Base-by-base conservation (phyloP, 768 basidiomycete genomes). In the Antrodiella citrinella region DNA sequence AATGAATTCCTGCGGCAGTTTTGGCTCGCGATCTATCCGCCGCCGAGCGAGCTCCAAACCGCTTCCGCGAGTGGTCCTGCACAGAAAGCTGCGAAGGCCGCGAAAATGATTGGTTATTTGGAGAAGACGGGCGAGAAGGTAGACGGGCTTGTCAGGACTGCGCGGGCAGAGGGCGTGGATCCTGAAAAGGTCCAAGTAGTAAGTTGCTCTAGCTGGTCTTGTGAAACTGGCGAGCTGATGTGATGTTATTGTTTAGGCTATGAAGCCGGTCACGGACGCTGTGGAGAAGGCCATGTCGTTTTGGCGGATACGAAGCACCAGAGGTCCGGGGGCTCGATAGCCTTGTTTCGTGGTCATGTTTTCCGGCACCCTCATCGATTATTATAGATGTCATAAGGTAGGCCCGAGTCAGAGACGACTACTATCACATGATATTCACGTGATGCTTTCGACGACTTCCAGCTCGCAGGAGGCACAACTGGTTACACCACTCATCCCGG, bases 1-100 rank as follows among this genome's bases (percentile, higher is more conserved):
- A 93, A 91, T 60, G 96, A 99, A 63, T 96, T 98, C 64, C 73
- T 99, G 12, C 83, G 95, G 23, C 96, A 98, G 63, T 97, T 92
- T 64, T 98, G 94, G 93, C 77, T 84, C 2, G 79, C 91, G 1
- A 78, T 88, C 45, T 86, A 91, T 54, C 94, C 92, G 4, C 81
- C 86, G 4, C 66, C 75, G 0, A 69, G 75, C 15, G 87, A 87
- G 45, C 58, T 70, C 15, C 75, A 76, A 48, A 72, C 76, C 0
- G 63, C 78, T 2, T 68, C 71, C 3, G 57, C 69, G 0, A 69
- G 79, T 2, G 82, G 82, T 0, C 75, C 81, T 2, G 74, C 77
- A 0, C 89, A 95, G 60, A 81, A 84, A 56, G 75, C 79, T 1
- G 74, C 78, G 4, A 91, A 93, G 62, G 86, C 86, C 0, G 76